phyloP scores from a whole-genome alignment of 805 yeast species.

The Kazachstania taianensis region DNA sequence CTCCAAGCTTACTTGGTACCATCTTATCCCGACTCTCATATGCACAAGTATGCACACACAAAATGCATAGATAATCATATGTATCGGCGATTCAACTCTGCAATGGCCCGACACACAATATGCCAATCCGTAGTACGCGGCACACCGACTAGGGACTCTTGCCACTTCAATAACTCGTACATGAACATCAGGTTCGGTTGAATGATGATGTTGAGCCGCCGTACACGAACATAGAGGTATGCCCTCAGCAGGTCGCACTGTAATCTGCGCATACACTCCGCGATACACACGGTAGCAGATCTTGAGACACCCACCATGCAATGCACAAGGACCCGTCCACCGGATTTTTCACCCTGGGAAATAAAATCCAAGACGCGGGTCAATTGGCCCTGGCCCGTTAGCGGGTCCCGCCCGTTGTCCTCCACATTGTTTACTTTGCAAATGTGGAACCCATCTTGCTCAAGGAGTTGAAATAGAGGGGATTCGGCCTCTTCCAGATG shows the following conservation, averaged over 20 bases:
- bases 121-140: slow-evolving; percentile 79
- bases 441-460: slow-evolving; percentile 25
- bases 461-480: slow-evolving; percentile 8
- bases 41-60: no score
- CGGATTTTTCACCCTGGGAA: slow-evolving; percentile 38
- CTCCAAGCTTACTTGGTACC: no score
- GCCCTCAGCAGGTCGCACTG: slow-evolving; percentile 63
- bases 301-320: slow-evolving; percentile 94
- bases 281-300: slow-evolving; percentile 91
- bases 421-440: slow-evolving; percentile 62
- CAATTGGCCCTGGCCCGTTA: slow-evolving; percentile 47
- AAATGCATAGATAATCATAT: slow-evolving; percentile 29
- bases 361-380: slow-evolving; percentile 57
- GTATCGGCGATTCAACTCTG: slow-evolving; percentile 62
- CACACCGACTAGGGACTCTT: slow-evolving; percentile 23
- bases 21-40: no score
- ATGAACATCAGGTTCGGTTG: slow-evolving; percentile 88
- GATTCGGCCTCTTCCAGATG: not conserved
- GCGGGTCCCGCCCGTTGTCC: slow-evolving; percentile 84
- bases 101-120: slow-evolving; percentile 72
- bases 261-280: slow-evolving; percentile 80
- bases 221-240: slow-evolving; percentile 77
- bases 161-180: slow-evolving; percentile 70
- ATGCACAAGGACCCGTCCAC: slow-evolving; percentile 63
- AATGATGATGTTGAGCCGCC: slow-evolving; percentile 82